Base-by-base conservation (phyloP, 768 basidiomycete species). In the Boletellus ananas region DNA sequence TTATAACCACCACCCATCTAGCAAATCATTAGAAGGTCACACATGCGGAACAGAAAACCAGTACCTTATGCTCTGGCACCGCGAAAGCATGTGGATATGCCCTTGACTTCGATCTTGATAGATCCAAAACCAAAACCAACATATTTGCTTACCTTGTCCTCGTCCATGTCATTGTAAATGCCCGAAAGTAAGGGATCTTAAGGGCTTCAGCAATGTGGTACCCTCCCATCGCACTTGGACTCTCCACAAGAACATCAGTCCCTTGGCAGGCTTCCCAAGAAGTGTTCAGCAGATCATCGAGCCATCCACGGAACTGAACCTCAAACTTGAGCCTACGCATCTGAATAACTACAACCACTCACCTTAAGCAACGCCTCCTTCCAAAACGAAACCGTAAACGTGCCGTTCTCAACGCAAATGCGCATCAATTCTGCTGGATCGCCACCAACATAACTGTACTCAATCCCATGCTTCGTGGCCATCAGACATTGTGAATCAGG, bases 11-110 rank as follows among this genome's bases (percentile, higher is more conserved):
- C 95, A 11, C 95, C 96, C 85, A 96, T 92, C 86, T 90, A 51
- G 41, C 36, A 47, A 35, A 45, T 37, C 40, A n/a, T 63, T 50
- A 54, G 63, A 50, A 62, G 43, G 37, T 49, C 27, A 45, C 5
- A 27, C 17, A 37, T 23, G 43, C 25, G 45, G 31, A 54, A 34
- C 8, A 31, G 27, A 48, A 34, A 49, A 51, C 47, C 31, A 70
- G 20, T 58, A 85, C 89, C 80, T 96, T 97, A 60, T 81, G 84
- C 46, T 98, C 96, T 3, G 96, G 96, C 3, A 97, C 96, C 13
- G 94, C 96, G 59, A 99, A 95, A 3, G 95, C 94, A 64, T 98
- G 95, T 3, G 96, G 95, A 68, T 98, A 99, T 6, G 90, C 94
- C 61, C 90, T 88, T 44, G 36, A 49, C 45, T 50, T 50, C 37